phyloP scores from a whole-genome alignment of 139 green algal species.

The Chlorella sorokiniana region DNA sequence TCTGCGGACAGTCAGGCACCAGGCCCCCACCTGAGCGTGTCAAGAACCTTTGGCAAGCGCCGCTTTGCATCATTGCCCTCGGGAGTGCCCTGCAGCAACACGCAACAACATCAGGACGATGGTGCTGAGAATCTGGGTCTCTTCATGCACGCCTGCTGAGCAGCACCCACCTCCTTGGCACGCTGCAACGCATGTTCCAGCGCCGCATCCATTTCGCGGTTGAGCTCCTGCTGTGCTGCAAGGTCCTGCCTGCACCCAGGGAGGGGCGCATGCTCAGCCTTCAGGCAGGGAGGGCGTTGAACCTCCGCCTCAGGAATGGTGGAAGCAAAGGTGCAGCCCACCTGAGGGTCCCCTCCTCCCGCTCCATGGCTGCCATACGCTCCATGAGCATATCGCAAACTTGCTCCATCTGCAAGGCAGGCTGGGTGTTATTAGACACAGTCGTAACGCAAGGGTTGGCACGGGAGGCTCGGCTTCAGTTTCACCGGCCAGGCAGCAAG shows the following conservation, averaged over 20 bases:
- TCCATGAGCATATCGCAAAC: conserved; percentile 12
- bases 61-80: conserved; percentile 33
- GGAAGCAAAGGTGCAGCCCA: neutral
- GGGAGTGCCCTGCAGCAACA: conserved; percentile 33
- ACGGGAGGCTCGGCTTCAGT: too few relatives aligned
- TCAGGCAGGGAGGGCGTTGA: too few relatives aligned
- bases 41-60: conserved; percentile 33
- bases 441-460: too few relatives aligned
- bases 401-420: conserved; percentile 19
- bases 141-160: neutral
- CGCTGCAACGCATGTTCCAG: conserved; percentile 24
- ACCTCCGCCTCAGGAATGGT: too few relatives aligned
- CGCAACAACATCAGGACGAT: neutral
- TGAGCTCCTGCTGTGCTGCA: neutral
- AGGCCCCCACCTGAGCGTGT: conserved; percentile 27
- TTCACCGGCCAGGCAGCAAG: too few relatives aligned
- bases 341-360: conserved; percentile 4
- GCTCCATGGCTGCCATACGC: conserved; percentile 2
- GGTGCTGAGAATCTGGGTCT: neutral
- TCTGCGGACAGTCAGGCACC: neutral
- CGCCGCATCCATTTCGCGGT: conserved; percentile 16
- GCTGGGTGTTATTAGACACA: neutral
- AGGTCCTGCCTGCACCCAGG: neutral
- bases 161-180: conserved; percentile 3
- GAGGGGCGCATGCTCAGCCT: neutral